These are phyloP conservation scores for Fusarium sp. DNA, from an alignment of 2,329 filamentous ascomycete species.

Conservation along the genomic window DNA sequence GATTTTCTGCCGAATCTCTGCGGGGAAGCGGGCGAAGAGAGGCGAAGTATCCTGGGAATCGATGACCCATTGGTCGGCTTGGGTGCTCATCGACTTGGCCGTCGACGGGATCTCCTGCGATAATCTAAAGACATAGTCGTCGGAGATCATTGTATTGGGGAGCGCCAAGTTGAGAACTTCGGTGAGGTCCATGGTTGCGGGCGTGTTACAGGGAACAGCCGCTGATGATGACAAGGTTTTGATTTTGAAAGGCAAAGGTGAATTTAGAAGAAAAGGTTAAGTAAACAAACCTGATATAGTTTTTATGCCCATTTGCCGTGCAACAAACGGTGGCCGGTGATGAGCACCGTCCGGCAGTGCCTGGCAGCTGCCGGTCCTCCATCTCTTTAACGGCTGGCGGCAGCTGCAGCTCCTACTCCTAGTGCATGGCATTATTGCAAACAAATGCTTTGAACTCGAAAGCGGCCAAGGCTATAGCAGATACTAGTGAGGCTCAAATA, in stretches of 20 bases:
- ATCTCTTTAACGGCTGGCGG: neutral
- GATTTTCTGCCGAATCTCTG: conserved; percentile 13
- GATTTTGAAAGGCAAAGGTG: neutral
- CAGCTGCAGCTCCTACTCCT: neutral
- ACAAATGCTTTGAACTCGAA: neutral
- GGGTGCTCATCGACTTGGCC: conserved; percentile 6
- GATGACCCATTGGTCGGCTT: neutral
- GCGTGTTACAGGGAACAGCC: neutral
- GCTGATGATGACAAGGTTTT: neutral
- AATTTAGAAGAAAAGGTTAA: neutral
- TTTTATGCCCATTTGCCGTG: neutral
- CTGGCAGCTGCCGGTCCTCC: neutral
- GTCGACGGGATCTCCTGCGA: too few relatives aligned
- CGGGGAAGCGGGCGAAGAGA: neutral
- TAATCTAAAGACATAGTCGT: too few relatives aligned
- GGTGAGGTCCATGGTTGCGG: neutral
- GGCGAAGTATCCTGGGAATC: conserved; percentile 4
- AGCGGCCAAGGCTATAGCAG: neutral
- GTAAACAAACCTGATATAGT: neutral
- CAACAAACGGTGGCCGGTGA: neutral
- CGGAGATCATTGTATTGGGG: too few relatives aligned
- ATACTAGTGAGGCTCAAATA: neutral
- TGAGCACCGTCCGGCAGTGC: neutral
- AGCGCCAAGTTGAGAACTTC: neutral
- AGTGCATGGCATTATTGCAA: neutral